Conservation (phyloP, 2,329 filamentous ascomycete genomes). For the Alternaria conjuncta region DNA sequence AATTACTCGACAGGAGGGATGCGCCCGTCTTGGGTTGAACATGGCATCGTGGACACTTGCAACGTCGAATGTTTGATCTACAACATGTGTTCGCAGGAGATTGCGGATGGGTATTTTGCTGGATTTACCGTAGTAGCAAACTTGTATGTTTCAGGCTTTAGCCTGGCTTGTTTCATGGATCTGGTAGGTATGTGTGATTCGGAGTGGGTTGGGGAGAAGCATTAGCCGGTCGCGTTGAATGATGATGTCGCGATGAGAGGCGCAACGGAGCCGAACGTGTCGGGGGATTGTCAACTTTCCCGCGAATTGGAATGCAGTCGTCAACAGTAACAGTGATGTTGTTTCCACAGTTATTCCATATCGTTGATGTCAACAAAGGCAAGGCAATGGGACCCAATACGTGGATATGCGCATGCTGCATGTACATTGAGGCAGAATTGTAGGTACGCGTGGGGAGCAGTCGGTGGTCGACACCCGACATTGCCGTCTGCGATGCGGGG, state of each 20-base stretch:
- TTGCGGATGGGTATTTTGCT: neutral
- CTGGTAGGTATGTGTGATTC: neutral
- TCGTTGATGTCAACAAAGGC: constrained; percentile 2
- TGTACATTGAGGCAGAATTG: neutral
- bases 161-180: constrained; percentile 2
- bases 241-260: constrained; percentile 3
- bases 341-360: neutral
- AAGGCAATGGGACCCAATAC: neutral
- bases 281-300: neutral
- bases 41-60: neutral
- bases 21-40: neutral
- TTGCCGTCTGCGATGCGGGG: constrained; percentile 9
- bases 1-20: constrained; percentile 21
- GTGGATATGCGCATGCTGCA: neutral
- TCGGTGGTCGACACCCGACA: constrained; percentile 9
- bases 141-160: constrained; percentile 4
- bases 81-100: constrained; percentile 15
- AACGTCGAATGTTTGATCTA: constrained; percentile 6
- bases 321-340: neutral
- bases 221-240: neutral
- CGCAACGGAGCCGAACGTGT: neutral
- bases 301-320: neutral
- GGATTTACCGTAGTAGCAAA: neutral
- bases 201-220: constrained; percentile 1
- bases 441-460: neutral